Conservation (phyloP, 371 early-diverging fungal genomes). For the Nosema muscidifuracis region DNA sequence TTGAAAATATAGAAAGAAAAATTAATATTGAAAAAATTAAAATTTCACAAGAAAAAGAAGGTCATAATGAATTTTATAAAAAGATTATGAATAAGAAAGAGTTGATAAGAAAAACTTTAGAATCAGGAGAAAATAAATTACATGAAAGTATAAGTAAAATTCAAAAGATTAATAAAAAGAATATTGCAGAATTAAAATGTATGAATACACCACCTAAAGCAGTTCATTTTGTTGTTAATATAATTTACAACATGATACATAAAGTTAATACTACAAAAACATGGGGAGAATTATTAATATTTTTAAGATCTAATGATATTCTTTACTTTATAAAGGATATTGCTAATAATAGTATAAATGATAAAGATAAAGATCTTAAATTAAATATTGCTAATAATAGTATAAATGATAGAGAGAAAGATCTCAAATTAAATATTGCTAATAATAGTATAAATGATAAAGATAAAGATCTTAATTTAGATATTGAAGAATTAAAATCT, state of each 20-base stretch:
- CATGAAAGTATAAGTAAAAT: conserved; percentile 83
- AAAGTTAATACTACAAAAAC: not conserved
- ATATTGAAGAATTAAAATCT: too few species aligned
- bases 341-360: conserved; percentile 68
- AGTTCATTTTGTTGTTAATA: conserved; percentile 89
- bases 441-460: too few species aligned
- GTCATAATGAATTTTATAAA: conserved; percentile 70
- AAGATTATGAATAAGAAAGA: conserved; percentile 72
- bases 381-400: conserved; percentile 78
- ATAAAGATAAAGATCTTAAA: conserved; percentile 86
- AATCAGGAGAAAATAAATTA: conserved; percentile 91
- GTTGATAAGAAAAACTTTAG: conserved; percentile 77
- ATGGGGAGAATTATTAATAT: conserved; percentile 73
- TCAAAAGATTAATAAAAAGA: conserved; percentile 80
- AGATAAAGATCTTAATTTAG: too few species aligned
- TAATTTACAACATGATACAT: conserved; percentile 77
- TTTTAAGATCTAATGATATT: conserved; percentile 67
- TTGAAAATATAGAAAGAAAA: conserved; percentile 70
- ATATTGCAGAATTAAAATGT: conserved; percentile 87
- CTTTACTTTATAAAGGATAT: conserved; percentile 50
- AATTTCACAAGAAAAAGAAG: conserved; percentile 71
- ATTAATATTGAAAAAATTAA: conserved; percentile 65
- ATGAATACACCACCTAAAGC: conserved; percentile 93
- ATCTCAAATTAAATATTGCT: too few species aligned
- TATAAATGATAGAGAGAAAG: too few species aligned